phyloP scores from a whole-genome alignment of 176 grass and related monocot genomes.

The Triticum urartu region DNA sequence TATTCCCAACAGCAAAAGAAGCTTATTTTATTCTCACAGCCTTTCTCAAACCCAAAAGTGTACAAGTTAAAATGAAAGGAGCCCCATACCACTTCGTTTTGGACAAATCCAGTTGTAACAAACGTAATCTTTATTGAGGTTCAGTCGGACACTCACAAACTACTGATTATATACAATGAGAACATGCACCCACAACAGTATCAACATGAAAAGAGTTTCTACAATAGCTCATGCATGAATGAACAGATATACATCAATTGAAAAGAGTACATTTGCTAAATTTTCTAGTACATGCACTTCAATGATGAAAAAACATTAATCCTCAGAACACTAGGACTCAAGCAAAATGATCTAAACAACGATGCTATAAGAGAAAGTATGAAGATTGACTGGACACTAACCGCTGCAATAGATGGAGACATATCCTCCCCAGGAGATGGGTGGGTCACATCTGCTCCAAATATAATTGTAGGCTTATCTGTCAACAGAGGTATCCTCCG shows the following conservation, averaged over 20 bases:
- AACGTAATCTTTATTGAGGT: too few relatives aligned
- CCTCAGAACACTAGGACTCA: slow-evolving; percentile 48
- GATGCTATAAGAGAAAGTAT: not conserved
- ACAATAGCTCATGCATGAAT: not conserved
- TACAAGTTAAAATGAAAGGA: too few relatives aligned
- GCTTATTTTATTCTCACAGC: not conserved
- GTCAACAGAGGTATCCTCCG: slow-evolving; percentile 51
- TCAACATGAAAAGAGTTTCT: too few relatives aligned
- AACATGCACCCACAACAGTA: too few relatives aligned
- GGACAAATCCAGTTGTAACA: too few relatives aligned
- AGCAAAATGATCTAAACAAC: not conserved
- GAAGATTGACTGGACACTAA: slow-evolving; percentile 24
- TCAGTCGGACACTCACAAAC: too few relatives aligned
- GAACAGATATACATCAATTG: not conserved
- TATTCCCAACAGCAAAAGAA: not conserved
- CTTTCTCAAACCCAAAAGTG: not conserved
- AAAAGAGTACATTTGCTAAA: not conserved
- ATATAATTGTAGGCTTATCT: slow-evolving; percentile 66
- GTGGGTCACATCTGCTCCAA: slow-evolving; percentile 85
- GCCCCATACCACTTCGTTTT: too few relatives aligned
- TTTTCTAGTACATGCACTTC: not conserved
- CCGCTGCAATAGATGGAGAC: slow-evolving; percentile 68
- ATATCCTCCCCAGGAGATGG: slow-evolving; percentile 67
- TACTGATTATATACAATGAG: too few relatives aligned
- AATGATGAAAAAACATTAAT: slow-evolving; percentile 40